These are phyloP conservation scores for Sesbania bispinosa DNA, from an alignment of 306 rosid species.

Conservation along the genomic window DNA sequence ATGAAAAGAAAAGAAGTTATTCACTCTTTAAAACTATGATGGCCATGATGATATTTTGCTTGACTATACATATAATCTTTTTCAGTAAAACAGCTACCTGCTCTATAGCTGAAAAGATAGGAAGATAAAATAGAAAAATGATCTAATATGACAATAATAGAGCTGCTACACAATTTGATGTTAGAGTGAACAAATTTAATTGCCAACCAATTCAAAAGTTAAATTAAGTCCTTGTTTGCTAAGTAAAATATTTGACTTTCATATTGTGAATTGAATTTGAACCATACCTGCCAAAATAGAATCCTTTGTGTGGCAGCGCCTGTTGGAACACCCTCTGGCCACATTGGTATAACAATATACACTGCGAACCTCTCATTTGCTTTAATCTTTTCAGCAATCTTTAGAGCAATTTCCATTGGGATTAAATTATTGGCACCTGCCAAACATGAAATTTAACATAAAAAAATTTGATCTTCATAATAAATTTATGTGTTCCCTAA, in stretches of 20 bases:
- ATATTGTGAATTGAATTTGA: conserved; percentile 13
- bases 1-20: background rate
- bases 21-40: too few species aligned
- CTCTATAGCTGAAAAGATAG: too few species aligned
- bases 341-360: conserved; percentile 91
- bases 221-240: conserved; percentile 15
- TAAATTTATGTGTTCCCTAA: background rate
- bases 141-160: too few species aligned
- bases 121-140: too few species aligned
- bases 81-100: too few species aligned
- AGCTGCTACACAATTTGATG: too few species aligned
- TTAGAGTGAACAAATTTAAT: conserved; percentile 2
- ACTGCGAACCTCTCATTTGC: conserved; percentile 93
- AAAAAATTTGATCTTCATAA: background rate
- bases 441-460: conserved; percentile 19
- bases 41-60: too few species aligned
- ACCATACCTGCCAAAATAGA: conserved; percentile 90
- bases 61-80: too few species aligned
- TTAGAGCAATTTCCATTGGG: conserved; percentile 97
- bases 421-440: conserved; percentile 94
- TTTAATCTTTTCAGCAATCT: conserved; percentile 81
- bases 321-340: conserved; percentile 97
- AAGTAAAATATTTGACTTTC: background rate
- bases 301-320: conserved; percentile 94
- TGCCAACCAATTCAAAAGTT: background rate